phyloP scores from a whole-genome alignment of 1,139 yeast species.

The Kluyveromyces sp. region DNA sequence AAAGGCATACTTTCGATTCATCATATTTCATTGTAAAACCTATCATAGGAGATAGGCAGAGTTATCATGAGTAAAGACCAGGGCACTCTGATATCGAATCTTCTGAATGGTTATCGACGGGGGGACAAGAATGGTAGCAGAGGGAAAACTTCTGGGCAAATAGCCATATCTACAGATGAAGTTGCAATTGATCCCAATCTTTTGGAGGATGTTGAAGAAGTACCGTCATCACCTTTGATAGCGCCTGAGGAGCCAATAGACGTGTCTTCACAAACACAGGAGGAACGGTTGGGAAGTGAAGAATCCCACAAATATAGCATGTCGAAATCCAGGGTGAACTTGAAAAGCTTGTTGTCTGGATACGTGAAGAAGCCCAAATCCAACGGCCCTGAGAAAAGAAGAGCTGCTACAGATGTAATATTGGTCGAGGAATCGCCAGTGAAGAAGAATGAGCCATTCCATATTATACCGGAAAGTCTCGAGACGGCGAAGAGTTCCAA shows the following conservation, averaged over 20 bases:
- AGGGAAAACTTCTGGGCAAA: not conserved
- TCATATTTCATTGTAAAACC: too few species aligned
- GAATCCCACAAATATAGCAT: not conserved
- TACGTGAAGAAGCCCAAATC: constrained; percentile 3
- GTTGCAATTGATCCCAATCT: constrained; percentile 3
- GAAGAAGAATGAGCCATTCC: not conserved
- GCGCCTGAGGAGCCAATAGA: not conserved
- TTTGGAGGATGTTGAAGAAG: constrained; percentile 1
- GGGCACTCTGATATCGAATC: constrained; percentile 1
- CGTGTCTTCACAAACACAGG: not conserved
- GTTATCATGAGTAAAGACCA: not conserved
- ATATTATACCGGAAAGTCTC: constrained; percentile 2
- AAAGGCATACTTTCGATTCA: too few species aligned
- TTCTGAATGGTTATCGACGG: not conserved
- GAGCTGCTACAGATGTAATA: not conserved
- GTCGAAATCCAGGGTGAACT: not conserved
- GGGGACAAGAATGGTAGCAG: not conserved
- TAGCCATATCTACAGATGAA: not conserved
- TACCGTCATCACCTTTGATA: constrained; percentile 1
- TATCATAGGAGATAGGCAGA: too few species aligned
- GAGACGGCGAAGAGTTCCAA: constrained; percentile 3
- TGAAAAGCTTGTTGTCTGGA: constrained; percentile 5
- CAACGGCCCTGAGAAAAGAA: not conserved
- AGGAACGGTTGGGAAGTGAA: not conserved
- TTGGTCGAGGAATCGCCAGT: constrained; percentile 5